Conservation (phyloP, 441 rosid species). For the Erodium texanum region DNA sequence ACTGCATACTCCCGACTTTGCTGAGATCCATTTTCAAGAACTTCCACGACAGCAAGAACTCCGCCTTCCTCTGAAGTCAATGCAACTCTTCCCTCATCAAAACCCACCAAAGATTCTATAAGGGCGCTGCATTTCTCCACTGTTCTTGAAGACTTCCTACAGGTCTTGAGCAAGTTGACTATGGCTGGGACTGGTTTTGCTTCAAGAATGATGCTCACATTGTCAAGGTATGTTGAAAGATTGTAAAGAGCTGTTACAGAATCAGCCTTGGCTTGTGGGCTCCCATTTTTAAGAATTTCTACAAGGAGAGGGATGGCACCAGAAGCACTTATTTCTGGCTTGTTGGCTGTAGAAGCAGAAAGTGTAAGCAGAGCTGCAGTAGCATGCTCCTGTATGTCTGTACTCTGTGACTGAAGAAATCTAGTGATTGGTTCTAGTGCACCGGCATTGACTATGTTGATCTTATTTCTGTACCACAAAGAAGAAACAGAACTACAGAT, state of each 20-base stretch:
- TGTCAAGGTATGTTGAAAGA: constrained; percentile 56
- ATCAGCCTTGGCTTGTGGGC: constrained; percentile 69
- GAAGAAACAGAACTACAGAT: neutral
- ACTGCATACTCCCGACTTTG: constrained; percentile 84
- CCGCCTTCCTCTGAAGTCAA: constrained; percentile 67
- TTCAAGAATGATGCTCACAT: constrained; percentile 38
- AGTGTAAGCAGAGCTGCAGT: constrained; percentile 80
- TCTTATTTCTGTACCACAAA: constrained; percentile 62
- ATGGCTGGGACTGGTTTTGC: constrained; percentile 54
- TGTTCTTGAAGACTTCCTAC: constrained; percentile 65
- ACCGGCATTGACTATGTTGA: constrained; percentile 71
- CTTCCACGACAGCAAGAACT: constrained; percentile 67
- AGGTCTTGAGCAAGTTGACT: constrained; percentile 47
- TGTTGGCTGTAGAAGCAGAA: constrained; percentile 68
- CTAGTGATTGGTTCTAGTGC: constrained; percentile 63
- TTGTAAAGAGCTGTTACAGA: constrained; percentile 71
- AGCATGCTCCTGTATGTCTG: constrained; percentile 61
- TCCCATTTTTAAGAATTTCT: constrained; percentile 52
- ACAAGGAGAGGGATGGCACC: constrained; percentile 75
- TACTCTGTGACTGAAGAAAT: constrained; percentile 53
- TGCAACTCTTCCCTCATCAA: constrained; percentile 57
- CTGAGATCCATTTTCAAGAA: constrained; percentile 72
- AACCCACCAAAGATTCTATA: constrained; percentile 60
- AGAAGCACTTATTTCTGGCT: constrained; percentile 64
- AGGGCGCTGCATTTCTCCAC: constrained; percentile 82